These are phyloP conservation scores for Didymosphaeria variabile DNA, from an alignment of 2,329 filamentous ascomycete genomes.

Conservation along the genomic window DNA sequence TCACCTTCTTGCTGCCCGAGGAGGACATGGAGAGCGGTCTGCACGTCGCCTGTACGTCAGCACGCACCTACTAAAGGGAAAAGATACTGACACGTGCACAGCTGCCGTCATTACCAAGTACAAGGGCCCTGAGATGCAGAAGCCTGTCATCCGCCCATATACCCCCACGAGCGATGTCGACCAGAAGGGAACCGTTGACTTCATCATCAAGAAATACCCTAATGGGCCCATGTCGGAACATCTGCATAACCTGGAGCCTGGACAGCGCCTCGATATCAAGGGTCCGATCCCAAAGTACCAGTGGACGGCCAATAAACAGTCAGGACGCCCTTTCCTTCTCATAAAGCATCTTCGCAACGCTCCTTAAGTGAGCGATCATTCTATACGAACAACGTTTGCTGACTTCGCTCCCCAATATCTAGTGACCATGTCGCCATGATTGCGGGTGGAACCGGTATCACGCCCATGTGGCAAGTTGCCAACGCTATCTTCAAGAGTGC, in stretches of 20 bases:
- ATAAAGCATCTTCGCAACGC: no score
- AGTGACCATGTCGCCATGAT: constrained; percentile 80
- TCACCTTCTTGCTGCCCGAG: constrained; percentile 88
- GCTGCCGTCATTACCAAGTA: constrained; percentile 89
- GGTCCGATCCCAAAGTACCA: constrained; percentile 94
- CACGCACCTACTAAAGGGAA: constrained; percentile 4
- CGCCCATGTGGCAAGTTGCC: constrained; percentile 95
- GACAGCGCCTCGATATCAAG: constrained; percentile 89
- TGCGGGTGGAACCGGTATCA: constrained; percentile 96
- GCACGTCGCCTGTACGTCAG: constrained; percentile 71
- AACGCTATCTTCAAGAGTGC: constrained; percentile 89
- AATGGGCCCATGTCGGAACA: constrained; percentile 91
- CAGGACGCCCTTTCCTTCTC: background rate
- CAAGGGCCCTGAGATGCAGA: constrained; percentile 82
- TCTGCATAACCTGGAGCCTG: constrained; percentile 81
- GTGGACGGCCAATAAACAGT: constrained; percentile 90
- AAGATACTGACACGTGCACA: constrained; percentile 35
- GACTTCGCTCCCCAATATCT: constrained; percentile 16
- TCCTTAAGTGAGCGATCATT: no score
- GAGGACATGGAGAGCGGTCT: constrained; percentile 85
- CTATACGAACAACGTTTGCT: constrained; percentile 18
- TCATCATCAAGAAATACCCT: constrained; percentile 92
- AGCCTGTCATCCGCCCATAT: constrained; percentile 90
- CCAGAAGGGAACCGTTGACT: constrained; percentile 80
- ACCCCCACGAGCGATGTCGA: constrained; percentile 91